Conservation (phyloP, 306 rosid genomes). For the Pyrus pyrifolia region DNA sequence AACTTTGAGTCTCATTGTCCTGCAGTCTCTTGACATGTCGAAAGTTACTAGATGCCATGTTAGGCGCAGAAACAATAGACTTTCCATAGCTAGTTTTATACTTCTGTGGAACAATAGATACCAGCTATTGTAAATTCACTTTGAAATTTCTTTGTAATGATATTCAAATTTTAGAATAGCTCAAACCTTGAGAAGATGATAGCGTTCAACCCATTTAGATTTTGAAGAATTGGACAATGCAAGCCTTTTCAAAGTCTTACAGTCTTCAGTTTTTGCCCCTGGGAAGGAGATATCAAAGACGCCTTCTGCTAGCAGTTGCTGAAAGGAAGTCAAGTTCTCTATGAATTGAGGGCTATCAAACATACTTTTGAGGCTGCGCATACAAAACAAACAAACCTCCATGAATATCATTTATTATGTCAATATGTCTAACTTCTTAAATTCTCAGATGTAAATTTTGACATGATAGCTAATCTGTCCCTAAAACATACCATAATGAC, state of each 20-base stretch:
- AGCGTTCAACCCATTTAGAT: constrained; percentile 77
- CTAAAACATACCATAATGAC: background rate
- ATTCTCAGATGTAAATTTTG: background rate
- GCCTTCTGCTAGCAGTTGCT: constrained; percentile 88
- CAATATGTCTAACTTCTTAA: background rate
- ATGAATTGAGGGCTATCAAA: constrained; percentile 70
- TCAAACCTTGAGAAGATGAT: constrained; percentile 67
- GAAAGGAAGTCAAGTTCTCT: constrained; percentile 75
- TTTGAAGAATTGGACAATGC: constrained; percentile 52
- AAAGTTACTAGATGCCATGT: constrained; percentile 39
- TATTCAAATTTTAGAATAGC: constrained; percentile 13
- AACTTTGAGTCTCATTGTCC: constrained; percentile 53
- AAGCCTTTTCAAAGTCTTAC: constrained; percentile 73
- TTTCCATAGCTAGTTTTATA: constrained; percentile 39
- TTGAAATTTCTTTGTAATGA: background rate
- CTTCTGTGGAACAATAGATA: constrained; percentile 47
- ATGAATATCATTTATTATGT: constrained; percentile 13
- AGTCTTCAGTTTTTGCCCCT: constrained; percentile 72
- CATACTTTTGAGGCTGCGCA: constrained; percentile 76
- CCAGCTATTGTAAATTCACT: background rate
- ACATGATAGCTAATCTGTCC: background rate
- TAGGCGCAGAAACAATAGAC: constrained; percentile 34
- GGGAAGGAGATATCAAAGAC: constrained; percentile 64
- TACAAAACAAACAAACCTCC: constrained; percentile 23
- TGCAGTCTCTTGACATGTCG: constrained; percentile 40